phyloP scores from a whole-genome alignment of 805 yeast genomes.

The Starmerella bombicola region DNA sequence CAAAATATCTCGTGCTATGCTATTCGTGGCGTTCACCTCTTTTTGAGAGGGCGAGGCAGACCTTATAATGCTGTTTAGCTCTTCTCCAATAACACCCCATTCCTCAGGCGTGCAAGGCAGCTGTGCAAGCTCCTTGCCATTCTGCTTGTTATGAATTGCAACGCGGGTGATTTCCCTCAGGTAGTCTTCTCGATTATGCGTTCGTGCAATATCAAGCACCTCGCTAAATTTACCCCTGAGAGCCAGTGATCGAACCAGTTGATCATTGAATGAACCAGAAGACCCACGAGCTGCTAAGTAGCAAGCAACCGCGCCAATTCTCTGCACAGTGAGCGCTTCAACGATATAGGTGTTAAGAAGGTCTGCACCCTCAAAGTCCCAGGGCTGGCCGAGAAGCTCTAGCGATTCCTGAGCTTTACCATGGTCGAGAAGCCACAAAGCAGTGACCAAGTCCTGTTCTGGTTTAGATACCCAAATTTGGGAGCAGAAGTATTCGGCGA shows the following conservation, averaged over 20 bases:
- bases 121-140: conserved; percentile 16
- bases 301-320: conserved; percentile 3
- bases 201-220: conserved; percentile 13
- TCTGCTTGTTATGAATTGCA: conserved; percentile 3
- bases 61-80: conserved; percentile 5
- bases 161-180: conserved; percentile 11
- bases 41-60: conserved; percentile 5
- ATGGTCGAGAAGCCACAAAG: conserved; percentile 16
- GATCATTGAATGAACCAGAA: conserved; percentile 2
- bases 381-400: conserved; percentile 14
- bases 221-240: conserved; percentile 16
- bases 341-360: conserved; percentile 12
- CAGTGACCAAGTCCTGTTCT: conserved; percentile 14
- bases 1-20: conserved; percentile 9
- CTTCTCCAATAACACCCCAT: conserved; percentile 12
- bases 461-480: conserved; percentile 15
- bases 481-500: conserved; percentile 16
- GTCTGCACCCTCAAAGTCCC: conserved; percentile 8
- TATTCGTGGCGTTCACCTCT: conserved; percentile 4
- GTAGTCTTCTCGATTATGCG: conserved; percentile 1
- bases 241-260: conserved; percentile 11
- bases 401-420: conserved; percentile 9
- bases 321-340: conserved; percentile 5
- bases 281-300: conserved; percentile 12
- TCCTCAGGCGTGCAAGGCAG: conserved; percentile 16